Base-by-base conservation (phyloP, 176 grass and related monocot species). In the Tillandsia leiboldiana region DNA sequence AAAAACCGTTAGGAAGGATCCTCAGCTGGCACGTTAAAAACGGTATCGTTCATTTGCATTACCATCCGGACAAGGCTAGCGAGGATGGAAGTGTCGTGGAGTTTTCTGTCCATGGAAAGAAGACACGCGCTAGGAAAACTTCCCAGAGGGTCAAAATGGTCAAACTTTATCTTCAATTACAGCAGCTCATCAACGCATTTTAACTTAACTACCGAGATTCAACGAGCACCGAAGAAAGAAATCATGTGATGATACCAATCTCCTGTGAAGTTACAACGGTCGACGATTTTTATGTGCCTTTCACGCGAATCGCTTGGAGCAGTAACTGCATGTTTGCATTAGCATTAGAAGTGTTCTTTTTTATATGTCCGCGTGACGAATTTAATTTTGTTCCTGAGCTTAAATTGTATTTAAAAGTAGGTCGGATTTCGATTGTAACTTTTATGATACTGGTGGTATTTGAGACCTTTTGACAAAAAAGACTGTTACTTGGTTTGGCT, bases 21-120 rank as follows among this genome's bases (percentile, higher is more conserved):
- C 77, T 27, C 17, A 69, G 1, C 82, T 99, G 63, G 70, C 64
- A 83, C 81, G 72, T 73, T 99, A 78, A 99, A 91, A 71, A 90
- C 95, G 6, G 95, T 94, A 86, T 99, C 78, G 90, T 99, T 61
- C 90, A 99, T 75, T 73, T 94, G 79, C 94, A 99, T 80, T 99
- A 99, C 70, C 95, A 99, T 85, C 90, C 95, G 50, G 82, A 99
- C 65, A 99, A 99, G 70, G n/a, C 70, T 63, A 2, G 84, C 52
- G 3, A 85, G 95, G 22, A 92, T 92, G 80, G 90, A 90, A 77
- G 95, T 51, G 90, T 90, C 13, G 78, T 90, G 10, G 95, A 99
- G 0, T 94, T 88, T 78, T 99, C 90, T 78, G 87, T 88, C 14
- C 72, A 94, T 54, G 89, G 87, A 12, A 90, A 90, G 68, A 71